A percentile compares a stretch with the other conserved stretches of the same genome.
These are phyloP conservation scores for Aspergillus pseudoterreus DNA, from an alignment of 2,329 filamentous ascomycete species.

Conservation along the genomic window DNA sequence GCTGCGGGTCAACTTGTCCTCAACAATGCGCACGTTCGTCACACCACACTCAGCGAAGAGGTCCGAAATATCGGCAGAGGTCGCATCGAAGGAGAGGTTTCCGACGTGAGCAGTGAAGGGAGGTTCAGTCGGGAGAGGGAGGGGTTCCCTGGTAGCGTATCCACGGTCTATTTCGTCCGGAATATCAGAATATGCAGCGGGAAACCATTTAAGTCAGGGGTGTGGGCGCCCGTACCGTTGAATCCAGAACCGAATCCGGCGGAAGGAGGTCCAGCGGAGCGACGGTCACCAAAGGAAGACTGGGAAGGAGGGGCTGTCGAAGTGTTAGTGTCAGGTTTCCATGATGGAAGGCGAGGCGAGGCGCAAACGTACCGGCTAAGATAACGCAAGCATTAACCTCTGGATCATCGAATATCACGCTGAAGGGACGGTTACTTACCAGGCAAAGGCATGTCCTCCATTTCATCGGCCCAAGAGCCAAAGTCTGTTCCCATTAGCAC, in stretches of 20 bases:
- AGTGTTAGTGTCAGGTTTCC: conserved; percentile 16
- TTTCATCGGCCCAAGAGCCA: conserved; percentile 98
- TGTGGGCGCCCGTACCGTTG: conserved; percentile 26
- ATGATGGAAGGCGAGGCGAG: conserved; percentile 3
- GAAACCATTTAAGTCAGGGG: conserved; percentile 5
- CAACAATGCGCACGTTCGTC: conserved; percentile 89
- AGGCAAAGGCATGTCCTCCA: conserved; percentile 77
- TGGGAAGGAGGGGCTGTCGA: conserved; percentile 35
- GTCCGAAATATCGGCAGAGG: conserved; percentile 73
- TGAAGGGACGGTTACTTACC: conserved; percentile 51
- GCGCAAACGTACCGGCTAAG: conserved; percentile 29
- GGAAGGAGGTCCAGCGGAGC: conserved; percentile 42
- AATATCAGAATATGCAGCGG: conserved; percentile 11
- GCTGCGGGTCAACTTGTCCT: conserved; percentile 88
- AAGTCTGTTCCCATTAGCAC: conserved; percentile 51
- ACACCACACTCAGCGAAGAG: conserved; percentile 85
- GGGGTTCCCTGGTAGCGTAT: conserved; percentile 57
- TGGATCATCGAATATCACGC: neutral
- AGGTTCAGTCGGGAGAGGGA: conserved; percentile 85
- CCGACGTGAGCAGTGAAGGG: conserved; percentile 95
- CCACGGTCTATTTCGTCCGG: conserved; percentile 30
- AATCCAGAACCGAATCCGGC: conserved; percentile 35
- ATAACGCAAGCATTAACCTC: conserved; percentile 3
- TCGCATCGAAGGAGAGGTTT: conserved; percentile 94
- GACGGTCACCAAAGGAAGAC: conserved; percentile 48